These are phyloP conservation scores for Juncus effusus DNA, from an alignment of 176 grass and related monocot species.

Conservation along the genomic window DNA sequence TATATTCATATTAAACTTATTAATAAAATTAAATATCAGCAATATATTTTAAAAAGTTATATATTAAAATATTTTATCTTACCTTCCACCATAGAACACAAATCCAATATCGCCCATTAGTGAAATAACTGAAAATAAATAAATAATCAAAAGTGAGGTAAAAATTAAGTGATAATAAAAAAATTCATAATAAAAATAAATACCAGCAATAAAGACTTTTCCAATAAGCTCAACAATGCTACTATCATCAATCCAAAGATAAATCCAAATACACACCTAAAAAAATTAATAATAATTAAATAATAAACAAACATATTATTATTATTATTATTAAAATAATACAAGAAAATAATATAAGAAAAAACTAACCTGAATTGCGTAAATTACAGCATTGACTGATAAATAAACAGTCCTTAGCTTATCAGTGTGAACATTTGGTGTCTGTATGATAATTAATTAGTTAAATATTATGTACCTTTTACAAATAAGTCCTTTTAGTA, in stretches of 20 bases:
- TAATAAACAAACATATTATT: too few relatives aligned
- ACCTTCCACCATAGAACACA: slow-evolving; percentile 28
- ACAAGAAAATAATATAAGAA: neutral
- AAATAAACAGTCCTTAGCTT: slow-evolving; percentile 23
- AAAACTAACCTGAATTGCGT: slow-evolving; percentile 21
- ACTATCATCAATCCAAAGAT: slow-evolving; percentile 22
- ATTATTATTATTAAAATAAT: neutral
- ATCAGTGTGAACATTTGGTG: slow-evolving; percentile 20
- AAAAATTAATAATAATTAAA: neutral
- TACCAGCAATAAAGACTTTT: slow-evolving; percentile 28
- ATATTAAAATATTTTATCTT: slow-evolving; percentile 8
- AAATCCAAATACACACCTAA: slow-evolving; percentile 10
- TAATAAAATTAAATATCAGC: too few relatives aligned
- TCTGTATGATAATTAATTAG: neutral
- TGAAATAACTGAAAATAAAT: slow-evolving; percentile 14
- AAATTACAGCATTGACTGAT: slow-evolving; percentile 24
- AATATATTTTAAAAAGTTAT: neutral
- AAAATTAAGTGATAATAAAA: neutral
- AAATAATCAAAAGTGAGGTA: slow-evolving; percentile 8
- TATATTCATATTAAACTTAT: too few relatives aligned
- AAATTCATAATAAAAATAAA: slow-evolving; percentile 1
- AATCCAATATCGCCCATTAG: slow-evolving; percentile 20
- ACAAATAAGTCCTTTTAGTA: slow-evolving; percentile 9
- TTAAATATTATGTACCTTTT: slow-evolving; percentile 13
- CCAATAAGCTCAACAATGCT: slow-evolving; percentile 24